Evolutionary conservation across 2,329 filamentous ascomycete species (phyloP).

Genomic region (Ambrosiella beaveri): DNA sequence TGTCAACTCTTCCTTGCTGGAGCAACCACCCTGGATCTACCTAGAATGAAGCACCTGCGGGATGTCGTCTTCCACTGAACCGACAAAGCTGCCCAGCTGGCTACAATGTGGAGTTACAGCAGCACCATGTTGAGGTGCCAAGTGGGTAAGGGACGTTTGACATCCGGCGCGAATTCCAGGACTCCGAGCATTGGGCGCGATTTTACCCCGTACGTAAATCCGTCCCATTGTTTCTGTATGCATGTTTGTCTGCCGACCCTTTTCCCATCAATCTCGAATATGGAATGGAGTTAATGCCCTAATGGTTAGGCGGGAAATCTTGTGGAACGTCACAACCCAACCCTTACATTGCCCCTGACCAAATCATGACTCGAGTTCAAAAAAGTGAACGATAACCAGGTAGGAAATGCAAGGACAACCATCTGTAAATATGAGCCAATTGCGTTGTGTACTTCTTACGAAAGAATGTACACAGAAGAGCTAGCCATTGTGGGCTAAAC

Average conservation of each 20-base stretch:
- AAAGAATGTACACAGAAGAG: too few species aligned
- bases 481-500: too few species aligned
- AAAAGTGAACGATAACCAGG: not conserved
- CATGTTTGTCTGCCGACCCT: not conserved
- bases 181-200: conserved; percentile 4
- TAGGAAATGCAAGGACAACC: too few species aligned
- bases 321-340: not conserved
- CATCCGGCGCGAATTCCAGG: not conserved
- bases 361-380: not conserved
- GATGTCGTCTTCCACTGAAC: conserved; percentile 1
- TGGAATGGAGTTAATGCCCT: conserved; percentile 5
- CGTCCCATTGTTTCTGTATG: not conserved
- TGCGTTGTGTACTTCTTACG: too few species aligned
- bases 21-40: conserved; percentile 5
- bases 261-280: not conserved
- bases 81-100: not conserved
- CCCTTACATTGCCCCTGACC: not conserved
- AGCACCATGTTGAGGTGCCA: not conserved
- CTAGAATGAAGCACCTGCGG: conserved; percentile 5
- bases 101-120: not conserved
- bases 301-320: conserved; percentile 1
- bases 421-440: too few species aligned
- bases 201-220: conserved; percentile 4
- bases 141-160: not conserved
- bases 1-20: conserved; percentile 10